Conservation (phyloP, 1,284 basidiomycete genomes). For the Trametes hirsuta region DNA sequence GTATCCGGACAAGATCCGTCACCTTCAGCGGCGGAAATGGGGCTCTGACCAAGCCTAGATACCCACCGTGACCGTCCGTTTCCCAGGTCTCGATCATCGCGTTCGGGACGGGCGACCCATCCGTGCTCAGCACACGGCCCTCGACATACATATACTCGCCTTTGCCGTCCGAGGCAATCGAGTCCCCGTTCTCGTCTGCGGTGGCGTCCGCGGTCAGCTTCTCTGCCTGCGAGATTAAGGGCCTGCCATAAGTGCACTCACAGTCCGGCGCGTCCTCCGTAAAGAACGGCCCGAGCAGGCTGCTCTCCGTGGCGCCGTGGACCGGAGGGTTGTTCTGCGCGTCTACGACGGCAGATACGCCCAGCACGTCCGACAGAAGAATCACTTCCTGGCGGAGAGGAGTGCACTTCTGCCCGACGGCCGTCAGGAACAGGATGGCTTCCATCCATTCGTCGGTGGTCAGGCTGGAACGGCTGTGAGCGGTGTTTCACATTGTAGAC, state of each 20-base stretch:
- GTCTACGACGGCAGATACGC: conserved; percentile 80
- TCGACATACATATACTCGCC: conserved; percentile 83
- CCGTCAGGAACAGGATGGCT: conserved; percentile 77
- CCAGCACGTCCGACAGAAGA: conserved; percentile 78
- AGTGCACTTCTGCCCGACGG: conserved; percentile 72
- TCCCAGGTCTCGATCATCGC: conserved; percentile 87
- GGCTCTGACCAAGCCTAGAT: conserved; percentile 34
- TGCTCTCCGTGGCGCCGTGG: conserved; percentile 70
- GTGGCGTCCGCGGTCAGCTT: background rate
- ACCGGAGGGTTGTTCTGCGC: conserved; percentile 74
- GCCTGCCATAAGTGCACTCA: conserved; percentile 37
- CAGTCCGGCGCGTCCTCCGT: conserved; percentile 79
- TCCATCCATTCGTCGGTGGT: conserved; percentile 88
- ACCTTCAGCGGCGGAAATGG: background rate
- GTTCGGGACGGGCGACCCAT: conserved; percentile 68
- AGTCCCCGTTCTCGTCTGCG: conserved; percentile 45
- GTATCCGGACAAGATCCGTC: conserved; percentile 3
- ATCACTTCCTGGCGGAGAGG: conserved; percentile 84
- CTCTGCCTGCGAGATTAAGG: conserved; percentile 7
- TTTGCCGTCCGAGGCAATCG: conserved; percentile 75
- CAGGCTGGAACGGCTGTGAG: conserved; percentile 42
- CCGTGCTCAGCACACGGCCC: conserved; percentile 65
- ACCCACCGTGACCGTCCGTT: conserved; percentile 72
- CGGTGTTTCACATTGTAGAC: background rate
- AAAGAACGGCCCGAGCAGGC: conserved; percentile 85